Percentiles rank a stretch among this genome's conserved stretches.
These are phyloP conservation scores for Chionographis japonica DNA, from an alignment of 106 monocot species.

Conservation along the genomic window DNA sequence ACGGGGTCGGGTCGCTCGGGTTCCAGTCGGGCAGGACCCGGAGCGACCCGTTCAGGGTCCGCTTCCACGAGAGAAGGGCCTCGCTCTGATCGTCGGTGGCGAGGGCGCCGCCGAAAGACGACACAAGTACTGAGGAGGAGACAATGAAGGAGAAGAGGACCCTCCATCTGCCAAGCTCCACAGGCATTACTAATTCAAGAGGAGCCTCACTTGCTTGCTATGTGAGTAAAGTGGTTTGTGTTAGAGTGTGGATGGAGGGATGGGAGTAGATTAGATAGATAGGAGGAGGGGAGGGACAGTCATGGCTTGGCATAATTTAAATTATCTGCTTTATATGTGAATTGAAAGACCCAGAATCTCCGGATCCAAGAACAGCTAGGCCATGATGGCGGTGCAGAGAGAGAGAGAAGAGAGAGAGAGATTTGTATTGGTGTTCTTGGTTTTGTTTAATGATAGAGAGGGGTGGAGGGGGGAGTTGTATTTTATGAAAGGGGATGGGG, in stretches of 20 bases:
- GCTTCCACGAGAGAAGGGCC: slow-evolving; percentile 69
- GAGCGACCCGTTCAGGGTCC: slow-evolving; percentile 26
- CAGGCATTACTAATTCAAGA: background rate
- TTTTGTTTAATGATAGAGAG: background rate
- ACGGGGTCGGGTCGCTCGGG: slow-evolving; percentile 35
- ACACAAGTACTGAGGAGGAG: background rate
- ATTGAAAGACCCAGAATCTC: slow-evolving; percentile 43
- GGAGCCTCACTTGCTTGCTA: background rate
- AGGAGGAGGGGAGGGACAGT: background rate
- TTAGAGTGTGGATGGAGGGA: background rate
- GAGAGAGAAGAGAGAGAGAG: background rate
- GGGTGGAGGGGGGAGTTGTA: too few species aligned
- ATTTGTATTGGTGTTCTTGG: background rate
- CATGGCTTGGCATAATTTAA: background rate
- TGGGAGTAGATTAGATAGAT: background rate
- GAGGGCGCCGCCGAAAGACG: background rate
- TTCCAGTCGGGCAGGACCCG: slow-evolving; percentile 42
- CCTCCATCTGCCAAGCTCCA: background rate
- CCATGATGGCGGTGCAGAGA: slow-evolving; percentile 13
- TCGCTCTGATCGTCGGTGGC: slow-evolving; percentile 31
- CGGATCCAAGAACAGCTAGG: slow-evolving; percentile 56
- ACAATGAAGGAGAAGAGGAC: background rate
- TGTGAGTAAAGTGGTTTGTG: background rate
- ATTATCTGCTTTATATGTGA: background rate
- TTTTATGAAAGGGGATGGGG: background rate